Percentiles rank a stretch among this genome's conserved stretches.
Conservation (phyloP, 495 filamentous ascomycete species). For the Aspergillus incahuasiensis region DNA sequence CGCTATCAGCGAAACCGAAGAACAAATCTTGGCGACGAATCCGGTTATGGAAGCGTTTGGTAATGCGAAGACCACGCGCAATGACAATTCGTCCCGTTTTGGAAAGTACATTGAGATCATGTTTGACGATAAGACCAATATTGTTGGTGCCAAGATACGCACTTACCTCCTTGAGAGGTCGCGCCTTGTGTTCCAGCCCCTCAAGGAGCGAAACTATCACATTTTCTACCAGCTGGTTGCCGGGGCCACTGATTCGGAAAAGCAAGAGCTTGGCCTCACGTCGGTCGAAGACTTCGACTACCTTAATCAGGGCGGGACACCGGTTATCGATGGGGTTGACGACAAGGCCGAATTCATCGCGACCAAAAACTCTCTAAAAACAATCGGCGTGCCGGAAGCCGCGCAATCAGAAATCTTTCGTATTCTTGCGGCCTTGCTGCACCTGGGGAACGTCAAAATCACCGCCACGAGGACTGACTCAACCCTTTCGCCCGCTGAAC, state of each 20-base stretch:
- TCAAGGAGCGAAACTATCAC: conserved; percentile 98
- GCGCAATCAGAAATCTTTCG: conserved; percentile 85
- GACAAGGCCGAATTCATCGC: conserved; percentile 91
- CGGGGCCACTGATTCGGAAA: conserved; percentile 83
- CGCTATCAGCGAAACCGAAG: conserved; percentile 95
- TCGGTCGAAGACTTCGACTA: conserved; percentile 91
- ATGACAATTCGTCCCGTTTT: conserved; percentile 98
- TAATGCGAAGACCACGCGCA: conserved; percentile 97
- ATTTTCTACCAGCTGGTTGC: conserved; percentile 98
- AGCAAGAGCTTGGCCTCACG: conserved; percentile 67
- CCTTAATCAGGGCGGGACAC: conserved; percentile 89
- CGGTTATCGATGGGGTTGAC: conserved; percentile 90
- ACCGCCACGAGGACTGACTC: conserved; percentile 85
- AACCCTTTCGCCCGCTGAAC: conserved; percentile 72
- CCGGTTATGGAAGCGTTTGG: conserved; percentile 99
- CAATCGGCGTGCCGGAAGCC: conserved; percentile 73
- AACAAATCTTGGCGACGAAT: conserved; percentile 96
- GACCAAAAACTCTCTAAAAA: conserved; percentile 77
- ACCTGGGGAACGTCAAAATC: conserved; percentile 95
- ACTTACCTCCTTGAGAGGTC: conserved; percentile 96
- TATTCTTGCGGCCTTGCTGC: conserved; percentile 84
- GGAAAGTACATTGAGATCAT: conserved; percentile 99
- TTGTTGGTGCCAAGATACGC: conserved; percentile 94
- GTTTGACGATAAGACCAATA: conserved; percentile 93
- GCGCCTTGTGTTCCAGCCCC: conserved; percentile 93